Conservation (phyloP, 768 basidiomycete genomes). For the Leccinellum albellum region DNA sequence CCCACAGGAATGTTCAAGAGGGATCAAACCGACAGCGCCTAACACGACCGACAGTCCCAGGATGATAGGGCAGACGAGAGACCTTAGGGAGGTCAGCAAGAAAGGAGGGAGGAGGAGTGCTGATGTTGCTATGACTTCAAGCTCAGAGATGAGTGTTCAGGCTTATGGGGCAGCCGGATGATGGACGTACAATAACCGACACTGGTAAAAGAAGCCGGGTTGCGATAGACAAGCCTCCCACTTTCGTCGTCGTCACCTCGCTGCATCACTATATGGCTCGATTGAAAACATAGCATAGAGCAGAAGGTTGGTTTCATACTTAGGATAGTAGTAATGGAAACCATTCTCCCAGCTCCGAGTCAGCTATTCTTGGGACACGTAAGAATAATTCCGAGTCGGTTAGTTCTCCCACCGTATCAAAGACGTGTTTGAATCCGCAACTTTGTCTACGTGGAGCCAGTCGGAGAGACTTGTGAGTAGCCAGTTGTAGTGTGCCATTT, state of each 20-base stretch:
- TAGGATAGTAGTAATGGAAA: neutral
- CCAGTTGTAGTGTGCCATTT: neutral
- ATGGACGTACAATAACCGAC: neutral
- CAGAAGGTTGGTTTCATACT: too few species aligned
- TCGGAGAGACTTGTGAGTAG: neutral
- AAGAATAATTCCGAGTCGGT: neutral
- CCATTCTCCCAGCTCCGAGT: too few species aligned
- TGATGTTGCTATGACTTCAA: neutral
- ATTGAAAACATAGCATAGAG: too few species aligned
- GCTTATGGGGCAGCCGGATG: neutral
- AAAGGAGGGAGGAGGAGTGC: too few species aligned
- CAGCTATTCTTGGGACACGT: neutral
- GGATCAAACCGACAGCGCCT: neutral
- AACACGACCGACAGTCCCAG: neutral
- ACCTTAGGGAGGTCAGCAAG: neutral
- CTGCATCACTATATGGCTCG: too few species aligned
- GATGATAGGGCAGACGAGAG: too few species aligned
- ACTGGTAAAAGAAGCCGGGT: neutral
- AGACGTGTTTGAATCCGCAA: too few species aligned
- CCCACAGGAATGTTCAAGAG: neutral
- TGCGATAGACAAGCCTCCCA: too few species aligned
- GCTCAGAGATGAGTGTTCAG: neutral
- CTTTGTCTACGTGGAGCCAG: neutral
- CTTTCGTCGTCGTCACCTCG: too few species aligned
- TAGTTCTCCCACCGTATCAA: neutral